Evolutionary conservation across 164 flowering plant genomes (phyloP).

Genomic region (Amborella trichopoda): DNA sequence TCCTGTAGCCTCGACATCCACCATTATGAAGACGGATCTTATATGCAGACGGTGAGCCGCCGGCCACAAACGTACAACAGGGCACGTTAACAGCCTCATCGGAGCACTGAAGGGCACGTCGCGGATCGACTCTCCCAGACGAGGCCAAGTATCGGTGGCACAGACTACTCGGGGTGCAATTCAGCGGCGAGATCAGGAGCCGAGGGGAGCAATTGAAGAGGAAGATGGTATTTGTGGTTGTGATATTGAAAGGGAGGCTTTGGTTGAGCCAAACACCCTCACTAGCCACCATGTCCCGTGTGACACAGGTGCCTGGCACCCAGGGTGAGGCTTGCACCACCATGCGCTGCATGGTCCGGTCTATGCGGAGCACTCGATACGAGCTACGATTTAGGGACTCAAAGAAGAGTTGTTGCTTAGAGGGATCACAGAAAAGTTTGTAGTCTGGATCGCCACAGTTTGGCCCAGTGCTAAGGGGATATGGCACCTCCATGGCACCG

Average conservation of each 20-base stretch:
- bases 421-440: slow-evolving; percentile 20
- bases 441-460: slow-evolving; percentile 31
- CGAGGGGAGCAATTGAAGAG: slow-evolving; percentile 39
- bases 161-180: slow-evolving; percentile 35
- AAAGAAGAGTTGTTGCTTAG: slow-evolving; percentile 18
- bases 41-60: slow-evolving; percentile 66
- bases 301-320: slow-evolving; percentile 13
- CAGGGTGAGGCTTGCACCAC: slow-evolving; percentile 18
- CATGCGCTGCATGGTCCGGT: slow-evolving; percentile 14
- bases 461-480: slow-evolving; percentile 31
- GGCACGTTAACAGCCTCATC: slow-evolving; percentile 2
- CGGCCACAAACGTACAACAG: slow-evolving; percentile 57
- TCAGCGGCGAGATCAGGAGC: slow-evolving; percentile 12
- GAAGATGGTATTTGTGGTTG: slow-evolving; percentile 39
- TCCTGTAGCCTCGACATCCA: slow-evolving; percentile 54
- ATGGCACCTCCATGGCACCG: slow-evolving; percentile 27
- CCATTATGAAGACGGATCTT: slow-evolving; percentile 50
- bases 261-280: slow-evolving; percentile 38
- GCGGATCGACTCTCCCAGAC: slow-evolving; percentile 20
- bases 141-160: slow-evolving; percentile 24
- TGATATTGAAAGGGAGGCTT: slow-evolving; percentile 47
- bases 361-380: slow-evolving; percentile 23
- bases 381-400: slow-evolving; percentile 23
- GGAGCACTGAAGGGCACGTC: slow-evolving; percentile 1
- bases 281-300: slow-evolving; percentile 17